Percentiles rank a stretch among this genome's conserved stretches.
Evolutionary conservation across 257 asterid species (phyloP).

Genomic region (Anisodus tanguticus): DNA sequence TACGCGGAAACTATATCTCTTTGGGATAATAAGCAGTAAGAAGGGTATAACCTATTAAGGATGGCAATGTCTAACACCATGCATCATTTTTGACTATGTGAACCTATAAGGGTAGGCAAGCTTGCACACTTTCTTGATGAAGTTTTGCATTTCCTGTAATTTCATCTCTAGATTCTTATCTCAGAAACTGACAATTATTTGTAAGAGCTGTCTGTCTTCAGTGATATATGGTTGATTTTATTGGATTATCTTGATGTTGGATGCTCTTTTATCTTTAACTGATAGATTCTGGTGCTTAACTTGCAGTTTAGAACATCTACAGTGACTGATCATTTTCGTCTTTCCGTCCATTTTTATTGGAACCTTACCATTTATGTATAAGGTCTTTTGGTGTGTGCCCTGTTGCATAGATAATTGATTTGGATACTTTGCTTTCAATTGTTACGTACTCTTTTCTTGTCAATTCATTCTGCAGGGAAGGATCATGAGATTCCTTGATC

Average conservation of each 20-base stretch:
- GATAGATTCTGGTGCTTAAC: background rate
- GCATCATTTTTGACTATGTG: background rate
- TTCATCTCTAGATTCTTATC: background rate
- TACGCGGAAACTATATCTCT: background rate
- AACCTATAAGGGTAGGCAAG: background rate
- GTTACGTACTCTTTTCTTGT: constrained; percentile 20
- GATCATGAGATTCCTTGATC: constrained; percentile 65
- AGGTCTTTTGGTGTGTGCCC: background rate
- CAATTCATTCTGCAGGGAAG: constrained; percentile 57
- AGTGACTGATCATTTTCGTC: background rate
- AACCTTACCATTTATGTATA: background rate
- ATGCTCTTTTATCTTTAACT: background rate
- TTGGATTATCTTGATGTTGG: background rate
- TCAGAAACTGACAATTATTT: constrained; percentile 1
- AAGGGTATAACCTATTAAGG: background rate
- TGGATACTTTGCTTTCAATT: background rate
- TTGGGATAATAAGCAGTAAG: constrained; percentile 4
- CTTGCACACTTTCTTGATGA: background rate
- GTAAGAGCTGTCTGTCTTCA: background rate
- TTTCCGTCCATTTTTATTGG: constrained; percentile 12
- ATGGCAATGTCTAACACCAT: background rate
- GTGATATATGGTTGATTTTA: background rate
- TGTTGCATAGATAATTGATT: background rate
- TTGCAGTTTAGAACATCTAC: background rate
- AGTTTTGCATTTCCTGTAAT: background rate